phyloP scores from a whole-genome alignment of 2,329 filamentous ascomycete genomes.

The Paraphoma chrysanthemicola region DNA sequence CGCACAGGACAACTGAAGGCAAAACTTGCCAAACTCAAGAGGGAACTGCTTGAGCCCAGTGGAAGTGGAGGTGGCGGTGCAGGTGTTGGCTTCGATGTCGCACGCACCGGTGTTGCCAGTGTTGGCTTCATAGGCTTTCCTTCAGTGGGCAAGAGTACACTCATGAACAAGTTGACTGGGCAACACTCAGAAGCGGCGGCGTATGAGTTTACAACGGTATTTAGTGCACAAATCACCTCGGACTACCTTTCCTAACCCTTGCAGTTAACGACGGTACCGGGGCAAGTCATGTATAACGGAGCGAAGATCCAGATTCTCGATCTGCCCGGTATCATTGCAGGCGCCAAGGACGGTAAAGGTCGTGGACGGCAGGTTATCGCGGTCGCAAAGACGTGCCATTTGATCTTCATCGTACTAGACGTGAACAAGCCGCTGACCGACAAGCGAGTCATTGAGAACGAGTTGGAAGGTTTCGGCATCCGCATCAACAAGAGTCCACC shows the following conservation, averaged over 20 bases:
- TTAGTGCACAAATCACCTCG: not conserved
- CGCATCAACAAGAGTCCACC: conserved; percentile 96
- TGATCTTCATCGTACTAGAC: conserved; percentile 98
- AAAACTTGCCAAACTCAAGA: conserved; percentile 96
- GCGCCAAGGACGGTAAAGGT: conserved; percentile 97
- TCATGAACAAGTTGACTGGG: conserved; percentile 93
- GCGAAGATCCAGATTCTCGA: conserved; percentile 98
- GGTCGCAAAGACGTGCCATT: conserved; percentile 96
- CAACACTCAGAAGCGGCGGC: conserved; percentile 97
- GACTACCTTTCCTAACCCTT: conserved; percentile 12
- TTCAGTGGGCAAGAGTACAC: conserved; percentile 96
- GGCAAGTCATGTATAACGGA: conserved; percentile 94
- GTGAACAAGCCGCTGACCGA: conserved; percentile 98
- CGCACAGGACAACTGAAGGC: conserved; percentile 82
- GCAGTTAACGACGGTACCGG: conserved; percentile 87
- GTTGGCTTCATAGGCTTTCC: conserved; percentile 98
- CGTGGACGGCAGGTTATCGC: conserved; percentile 98
- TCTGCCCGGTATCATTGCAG: conserved; percentile 97
- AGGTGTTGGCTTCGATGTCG: conserved; percentile 93
- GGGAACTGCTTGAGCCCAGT: conserved; percentile 87
- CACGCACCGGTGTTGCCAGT: conserved; percentile 94
- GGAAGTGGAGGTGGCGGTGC: conserved; percentile 82
- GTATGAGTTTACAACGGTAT: conserved; percentile 91
- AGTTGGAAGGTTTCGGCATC: conserved; percentile 97
- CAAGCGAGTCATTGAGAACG: conserved; percentile 92